These are phyloP conservation scores for Lentinus polychrous DNA, from an alignment of 1,284 basidiomycete genomes.

Conservation along the genomic window DNA sequence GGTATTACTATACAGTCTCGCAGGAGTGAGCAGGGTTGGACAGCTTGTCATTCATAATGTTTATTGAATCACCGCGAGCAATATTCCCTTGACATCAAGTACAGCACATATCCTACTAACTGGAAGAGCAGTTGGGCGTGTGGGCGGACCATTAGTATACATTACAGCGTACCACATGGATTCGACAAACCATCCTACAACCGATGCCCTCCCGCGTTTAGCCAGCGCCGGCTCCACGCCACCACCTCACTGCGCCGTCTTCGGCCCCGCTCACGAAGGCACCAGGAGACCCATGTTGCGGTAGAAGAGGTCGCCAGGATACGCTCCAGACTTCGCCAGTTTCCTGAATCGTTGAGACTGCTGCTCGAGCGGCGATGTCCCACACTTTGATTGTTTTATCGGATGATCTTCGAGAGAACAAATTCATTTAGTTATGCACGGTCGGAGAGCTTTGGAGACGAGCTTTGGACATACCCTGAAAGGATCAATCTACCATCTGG, in stretches of 20 bases:
- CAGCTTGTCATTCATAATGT: too few relatives aligned
- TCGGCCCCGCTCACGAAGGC: constrained; percentile 79
- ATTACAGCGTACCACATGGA: too few relatives aligned
- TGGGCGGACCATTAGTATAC: too few relatives aligned
- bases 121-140: too few relatives aligned
- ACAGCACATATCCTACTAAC: too few relatives aligned
- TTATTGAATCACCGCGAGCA: too few relatives aligned
- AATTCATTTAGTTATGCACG: too few relatives aligned
- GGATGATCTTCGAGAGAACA: constrained; percentile 48
- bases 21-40: too few relatives aligned
- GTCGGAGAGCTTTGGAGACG: too few relatives aligned
- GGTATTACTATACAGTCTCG: too few relatives aligned
- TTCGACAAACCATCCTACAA: too few relatives aligned
- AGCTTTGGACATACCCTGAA: constrained; percentile 62
- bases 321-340: constrained; percentile 83
- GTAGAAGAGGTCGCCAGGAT: constrained; percentile 68
- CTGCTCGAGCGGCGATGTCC: constrained; percentile 74
- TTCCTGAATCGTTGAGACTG: constrained; percentile 73
- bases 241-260: constrained; percentile 74
- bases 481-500: constrained; percentile 72
- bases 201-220: constrained; percentile 6
- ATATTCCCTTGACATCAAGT: too few relatives aligned
- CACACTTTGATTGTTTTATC: constrained; percentile 85
- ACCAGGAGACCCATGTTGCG: constrained; percentile 45
- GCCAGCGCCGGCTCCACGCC: constrained; percentile 56